These are phyloP conservation scores for Cladosporium sp. DNA, from an alignment of 2,329 filamentous ascomycete species.

Conservation along the genomic window DNA sequence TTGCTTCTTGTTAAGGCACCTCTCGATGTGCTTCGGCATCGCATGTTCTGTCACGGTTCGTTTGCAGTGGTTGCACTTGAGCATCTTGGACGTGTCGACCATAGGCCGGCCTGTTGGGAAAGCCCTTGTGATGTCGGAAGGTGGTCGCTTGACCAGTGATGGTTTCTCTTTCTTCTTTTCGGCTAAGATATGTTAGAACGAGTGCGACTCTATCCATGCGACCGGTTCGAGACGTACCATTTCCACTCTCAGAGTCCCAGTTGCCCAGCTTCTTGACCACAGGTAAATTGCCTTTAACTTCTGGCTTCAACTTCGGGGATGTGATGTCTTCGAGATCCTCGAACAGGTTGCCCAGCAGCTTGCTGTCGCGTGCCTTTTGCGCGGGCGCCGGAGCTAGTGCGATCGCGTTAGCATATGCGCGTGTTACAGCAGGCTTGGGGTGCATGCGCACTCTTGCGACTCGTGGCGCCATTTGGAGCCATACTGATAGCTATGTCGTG, in stretches of 20 bases:
- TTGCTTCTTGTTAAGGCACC: conserved; percentile 80
- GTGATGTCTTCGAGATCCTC: conserved; percentile 30
- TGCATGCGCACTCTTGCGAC: conserved; percentile 33
- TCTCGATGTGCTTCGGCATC: conserved; percentile 76
- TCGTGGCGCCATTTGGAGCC: conserved; percentile 34
- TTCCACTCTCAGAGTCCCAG: conserved; percentile 34
- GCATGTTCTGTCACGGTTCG: conserved; percentile 76
- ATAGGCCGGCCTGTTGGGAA: conserved; percentile 81
- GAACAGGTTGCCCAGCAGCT: conserved; percentile 31
- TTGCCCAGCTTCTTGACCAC: conserved; percentile 35
- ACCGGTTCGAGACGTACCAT: conserved; percentile 21
- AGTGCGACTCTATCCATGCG: not conserved
- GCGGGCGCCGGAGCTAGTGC: conserved; percentile 27
- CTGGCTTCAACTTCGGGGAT: conserved; percentile 26
- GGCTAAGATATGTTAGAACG: conserved; percentile 7
- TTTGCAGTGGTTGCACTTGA: conserved; percentile 90
- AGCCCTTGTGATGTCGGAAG: conserved; percentile 72
- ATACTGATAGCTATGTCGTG: conserved; percentile 23
- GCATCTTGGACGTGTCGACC: conserved; percentile 74
- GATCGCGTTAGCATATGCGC: conserved; percentile 22
- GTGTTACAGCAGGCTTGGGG: conserved; percentile 2
- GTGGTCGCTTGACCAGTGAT: conserved; percentile 59
- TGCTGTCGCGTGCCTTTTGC: conserved; percentile 25
- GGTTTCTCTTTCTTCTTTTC: conserved; percentile 19
- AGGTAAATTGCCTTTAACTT: conserved; percentile 33